Evolutionary conservation across 306 rosid genomes (phyloP), one percentile per base, ranked within the genome.

Genomic region (Rosa persica): DNA sequence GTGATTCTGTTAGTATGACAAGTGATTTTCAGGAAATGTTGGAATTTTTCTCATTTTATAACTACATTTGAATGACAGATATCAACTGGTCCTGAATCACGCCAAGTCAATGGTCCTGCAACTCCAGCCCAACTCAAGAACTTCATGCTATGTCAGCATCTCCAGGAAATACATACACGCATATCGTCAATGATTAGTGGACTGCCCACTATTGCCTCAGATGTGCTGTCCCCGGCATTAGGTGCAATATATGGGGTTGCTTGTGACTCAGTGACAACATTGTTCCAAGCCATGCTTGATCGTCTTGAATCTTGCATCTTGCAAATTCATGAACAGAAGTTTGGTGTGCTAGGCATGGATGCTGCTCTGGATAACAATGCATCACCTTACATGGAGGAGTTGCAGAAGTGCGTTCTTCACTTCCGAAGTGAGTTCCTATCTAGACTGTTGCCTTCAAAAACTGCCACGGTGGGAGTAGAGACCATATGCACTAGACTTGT

Each of bases 311-410:
- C 98, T 61, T 95, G 96, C 89, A 85, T 93, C 86, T 82, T 95
- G 85, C 98, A 93, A 89, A 91, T 93, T 76, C 98, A 95, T 61
- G 98, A 92, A 60, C 99, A 95, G 76, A 93, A 89, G 66, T 95
- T 95, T 76, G 94, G 92, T 74, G 87, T 76, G 60, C 97, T 66
- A 73, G 98, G 98, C 34, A 81, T 93, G 90, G 95, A 93, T 88
- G 99, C 98, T 69, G 92, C 92, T 48, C 90, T 95, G 97, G 98
- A 95, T 85, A 95, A 93, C 84, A 95, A 88, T 60, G 88, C 97
- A 25, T 95, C 99, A 67, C 91, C 99, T 85, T 95, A 95, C 87
- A 95, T 95, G 99, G 99, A 95, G 82, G 99, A 95, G 83, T 85
- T 95, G 86, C 98, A 95, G 67, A 95, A 86, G 80, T 89, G 88